Base-by-base conservation (phyloP, 2,329 filamentous ascomycete species). In the Purpureocillium takamizusanense region DNA sequence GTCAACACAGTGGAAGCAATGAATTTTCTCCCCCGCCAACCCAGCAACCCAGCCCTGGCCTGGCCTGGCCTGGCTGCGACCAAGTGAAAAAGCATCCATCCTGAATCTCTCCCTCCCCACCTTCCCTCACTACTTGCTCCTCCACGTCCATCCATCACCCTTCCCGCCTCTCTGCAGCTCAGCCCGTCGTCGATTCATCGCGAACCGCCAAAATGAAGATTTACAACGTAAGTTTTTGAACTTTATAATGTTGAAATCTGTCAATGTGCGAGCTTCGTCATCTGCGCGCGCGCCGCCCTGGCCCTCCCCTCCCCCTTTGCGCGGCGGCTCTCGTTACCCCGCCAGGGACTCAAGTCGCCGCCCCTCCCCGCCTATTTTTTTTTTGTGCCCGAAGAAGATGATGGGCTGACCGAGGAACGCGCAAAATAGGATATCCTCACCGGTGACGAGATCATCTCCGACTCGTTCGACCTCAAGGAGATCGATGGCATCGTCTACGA, bases 401-500 rank as follows among this genome's bases (percentile, higher is more conserved):
- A 21, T 17, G 3, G 34, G 38, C 48, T 55, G 51, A 56, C 51
- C 11, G 25, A 7, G 43, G 51, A 51, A 48, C 52, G 51, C 49
- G 44, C 35, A 36, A 31, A 35, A 44, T 56, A 98, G 92, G 92
- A 98, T 63, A 69, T 92, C 55, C 63, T 95, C 67, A 85, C 78
- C 66, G 86, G 72, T 51, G 90, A 95, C 71, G 92, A 98, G 83
- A 77, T 98, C 65, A 81, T 97, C 80, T 94, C 92, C 59, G 90
- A 97, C 72, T 92, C 85, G 53, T 95, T 83, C 72, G 74, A 88
- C 53, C 66, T 94, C 61, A 87, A 86, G 72, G 73, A 83, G 63
- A 61, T 90, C 47, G 85, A 89, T 63, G 80, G 78, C 51, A 72
- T 85, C 52, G 80, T 84, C 55, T 97, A 85, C 71, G 90, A 97